Conservation (phyloP, 2,329 filamentous ascomycete species). For the Sporothrix brasiliensis region DNA sequence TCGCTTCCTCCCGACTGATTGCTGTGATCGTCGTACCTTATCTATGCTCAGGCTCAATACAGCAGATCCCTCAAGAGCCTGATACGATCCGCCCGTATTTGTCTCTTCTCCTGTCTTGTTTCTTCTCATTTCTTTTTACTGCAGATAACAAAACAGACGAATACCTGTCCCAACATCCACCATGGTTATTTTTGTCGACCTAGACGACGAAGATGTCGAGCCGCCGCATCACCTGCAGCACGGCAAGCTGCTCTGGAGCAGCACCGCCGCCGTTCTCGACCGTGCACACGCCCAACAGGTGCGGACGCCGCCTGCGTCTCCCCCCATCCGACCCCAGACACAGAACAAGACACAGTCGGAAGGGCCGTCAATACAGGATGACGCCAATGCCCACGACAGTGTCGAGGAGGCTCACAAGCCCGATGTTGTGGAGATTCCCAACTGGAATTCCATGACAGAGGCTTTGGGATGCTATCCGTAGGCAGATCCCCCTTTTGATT, state of each 20-base stretch:
- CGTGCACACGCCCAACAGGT: slow-evolving; percentile 8
- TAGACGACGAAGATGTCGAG: slow-evolving; percentile 42
- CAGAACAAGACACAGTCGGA: background rate
- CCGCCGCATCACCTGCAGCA: slow-evolving; percentile 37
- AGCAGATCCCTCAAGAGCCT: background rate
- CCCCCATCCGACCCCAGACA: slow-evolving; percentile 22
- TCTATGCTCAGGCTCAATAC: slow-evolving; percentile 1
- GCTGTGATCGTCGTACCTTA: slow-evolving; percentile 18
- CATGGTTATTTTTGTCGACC: slow-evolving; percentile 44
- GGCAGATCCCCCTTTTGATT: slow-evolving; percentile 44
- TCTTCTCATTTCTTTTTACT: background rate
- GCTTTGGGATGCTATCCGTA: slow-evolving; percentile 71
- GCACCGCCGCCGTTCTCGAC: slow-evolving; percentile 30
- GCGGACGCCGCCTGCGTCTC: slow-evolving; percentile 30
- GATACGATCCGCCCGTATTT: background rate
- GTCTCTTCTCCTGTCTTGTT: background rate
- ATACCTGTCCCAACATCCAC: background rate
- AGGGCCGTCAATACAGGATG: background rate
- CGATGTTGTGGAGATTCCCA: slow-evolving; percentile 50
- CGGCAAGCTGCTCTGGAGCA: slow-evolving; percentile 38
- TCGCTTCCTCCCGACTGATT: slow-evolving; percentile 24
- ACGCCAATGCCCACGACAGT: background rate
- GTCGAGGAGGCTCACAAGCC: slow-evolving; percentile 37
- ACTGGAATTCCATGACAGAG: slow-evolving; percentile 62
- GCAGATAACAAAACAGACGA: background rate